A percentile compares a stretch with the other conserved stretches of the same genome.
Conservation (phyloP, 257 asterid genomes). For the Prunella vulgaris region DNA sequence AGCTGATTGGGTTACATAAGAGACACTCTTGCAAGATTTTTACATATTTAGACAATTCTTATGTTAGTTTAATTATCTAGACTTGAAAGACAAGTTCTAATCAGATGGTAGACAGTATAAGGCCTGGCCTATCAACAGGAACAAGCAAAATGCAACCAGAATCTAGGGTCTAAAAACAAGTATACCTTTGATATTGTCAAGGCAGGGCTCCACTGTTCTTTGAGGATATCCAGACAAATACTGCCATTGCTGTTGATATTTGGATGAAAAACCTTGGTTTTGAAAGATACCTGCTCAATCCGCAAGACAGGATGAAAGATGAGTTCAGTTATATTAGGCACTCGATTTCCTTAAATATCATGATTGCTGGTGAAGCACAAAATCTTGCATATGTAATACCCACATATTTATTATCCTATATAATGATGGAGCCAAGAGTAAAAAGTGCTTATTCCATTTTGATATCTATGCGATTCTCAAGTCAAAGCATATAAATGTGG, state of each 20-base stretch:
- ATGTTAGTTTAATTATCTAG: not conserved
- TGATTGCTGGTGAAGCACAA: not conserved
- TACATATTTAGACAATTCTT: not conserved
- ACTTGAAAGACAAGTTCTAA: not conserved
- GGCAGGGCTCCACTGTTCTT: conserved; percentile 58
- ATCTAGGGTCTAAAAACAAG: not conserved
- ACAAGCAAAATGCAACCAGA: not conserved
- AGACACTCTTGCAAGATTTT: not conserved
- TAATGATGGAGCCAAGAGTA: not conserved
- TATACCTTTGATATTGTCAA: conserved; percentile 45
- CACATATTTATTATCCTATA: not conserved
- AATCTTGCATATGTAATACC: not conserved
- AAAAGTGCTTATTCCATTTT: not conserved
- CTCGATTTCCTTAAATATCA: not conserved
- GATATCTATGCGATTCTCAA: not conserved
- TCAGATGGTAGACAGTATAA: not conserved
- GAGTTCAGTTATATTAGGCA: not conserved
- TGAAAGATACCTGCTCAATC: conserved; percentile 40
- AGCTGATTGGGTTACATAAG: not conserved
- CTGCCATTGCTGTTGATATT: conserved; percentile 50
- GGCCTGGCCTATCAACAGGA: not conserved
- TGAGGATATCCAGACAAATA: conserved; percentile 47
- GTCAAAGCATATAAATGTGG: not conserved
- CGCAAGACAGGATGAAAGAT: not conserved
- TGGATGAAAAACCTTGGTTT: conserved; percentile 48